A percentile compares a stretch with the other conserved stretches of the same genome.
Evolutionary conservation across 2,329 filamentous ascomycete genomes (phyloP).

Genomic region (Xylariaceae sp.): DNA sequence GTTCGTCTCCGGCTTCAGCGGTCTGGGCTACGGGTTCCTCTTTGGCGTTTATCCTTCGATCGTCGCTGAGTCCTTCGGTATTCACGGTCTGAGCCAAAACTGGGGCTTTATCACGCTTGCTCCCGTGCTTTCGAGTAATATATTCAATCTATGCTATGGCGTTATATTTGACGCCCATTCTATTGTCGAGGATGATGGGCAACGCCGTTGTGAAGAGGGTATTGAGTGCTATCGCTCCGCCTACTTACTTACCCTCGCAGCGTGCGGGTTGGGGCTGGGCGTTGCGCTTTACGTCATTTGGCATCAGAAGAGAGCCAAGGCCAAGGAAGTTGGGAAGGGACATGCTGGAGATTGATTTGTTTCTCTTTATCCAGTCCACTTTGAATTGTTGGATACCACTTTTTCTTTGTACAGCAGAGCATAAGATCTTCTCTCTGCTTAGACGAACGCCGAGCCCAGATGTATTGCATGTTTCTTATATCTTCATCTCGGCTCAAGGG

Average conservation of each 20-base stretch:
- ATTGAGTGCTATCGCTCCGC: constrained; percentile 75
- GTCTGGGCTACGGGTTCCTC: constrained; percentile 85
- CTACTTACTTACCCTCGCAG: constrained; percentile 72
- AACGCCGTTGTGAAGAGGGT: constrained; percentile 72
- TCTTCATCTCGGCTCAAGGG: too few species aligned
- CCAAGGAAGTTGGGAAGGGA: constrained; percentile 29
- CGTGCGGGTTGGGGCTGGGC: constrained; percentile 64
- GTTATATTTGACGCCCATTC: constrained; percentile 78
- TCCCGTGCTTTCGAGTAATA: constrained; percentile 80
- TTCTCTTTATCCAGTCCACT: too few species aligned
- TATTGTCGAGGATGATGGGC: constrained; percentile 61
- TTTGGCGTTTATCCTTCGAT: constrained; percentile 94
- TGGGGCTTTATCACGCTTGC: constrained; percentile 95
- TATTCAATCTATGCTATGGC: constrained; percentile 93
- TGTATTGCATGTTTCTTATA: too few species aligned
- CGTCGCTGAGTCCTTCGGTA: constrained; percentile 84
- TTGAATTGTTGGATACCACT: too few species aligned
- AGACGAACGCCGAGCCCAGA: too few species aligned
- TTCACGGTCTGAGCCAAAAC: constrained; percentile 84
- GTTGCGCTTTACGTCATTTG: constrained; percentile 69
- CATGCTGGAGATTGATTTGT: constrained; percentile 24
- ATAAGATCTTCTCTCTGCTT: too few species aligned
- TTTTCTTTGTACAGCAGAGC: too few species aligned
- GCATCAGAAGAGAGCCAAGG: constrained; percentile 45
- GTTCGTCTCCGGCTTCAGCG: constrained; percentile 77